A percentile compares a stretch with the other conserved stretches of the same genome.
Conservation (phyloP, 805 yeast genomes). For the Candida cerambycidarum region DNA sequence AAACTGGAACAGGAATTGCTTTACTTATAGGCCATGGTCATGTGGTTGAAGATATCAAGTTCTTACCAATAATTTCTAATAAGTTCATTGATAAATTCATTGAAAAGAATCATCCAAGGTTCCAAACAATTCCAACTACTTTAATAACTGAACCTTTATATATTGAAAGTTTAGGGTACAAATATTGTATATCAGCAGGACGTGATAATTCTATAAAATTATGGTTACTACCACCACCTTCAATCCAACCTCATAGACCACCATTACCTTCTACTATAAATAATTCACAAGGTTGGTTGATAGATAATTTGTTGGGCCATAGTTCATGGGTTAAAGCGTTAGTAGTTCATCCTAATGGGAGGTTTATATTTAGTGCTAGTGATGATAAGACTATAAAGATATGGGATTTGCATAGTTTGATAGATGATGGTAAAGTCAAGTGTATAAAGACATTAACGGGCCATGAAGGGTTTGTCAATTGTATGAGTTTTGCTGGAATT, state of each 20-base stretch:
- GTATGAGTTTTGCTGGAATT: conserved; percentile 55
- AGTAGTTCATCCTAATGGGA: conserved; percentile 72
- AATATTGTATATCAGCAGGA: conserved; percentile 75
- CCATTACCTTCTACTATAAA: conserved; percentile 53
- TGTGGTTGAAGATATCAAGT: conserved; percentile 72
- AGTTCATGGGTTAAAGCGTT: conserved; percentile 82
- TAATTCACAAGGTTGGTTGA: conserved; percentile 59
- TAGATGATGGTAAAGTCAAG: conserved; percentile 42
- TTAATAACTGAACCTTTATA: conserved; percentile 28
- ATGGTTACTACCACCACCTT: conserved; percentile 77
- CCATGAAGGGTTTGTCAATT: conserved; percentile 77
- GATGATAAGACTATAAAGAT: conserved; percentile 76
- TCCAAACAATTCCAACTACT: conserved; percentile 33
- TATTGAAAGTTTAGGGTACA: conserved; percentile 48
- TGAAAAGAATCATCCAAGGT: conserved; percentile 28
- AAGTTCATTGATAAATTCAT: conserved; percentile 47
- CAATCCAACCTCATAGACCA: conserved; percentile 49
- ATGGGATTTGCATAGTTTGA: conserved; percentile 63
- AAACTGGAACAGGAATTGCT: conserved; percentile 65
- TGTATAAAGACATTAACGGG: conserved; percentile 50
- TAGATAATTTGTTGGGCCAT: conserved; percentile 69
- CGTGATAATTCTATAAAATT: conserved; percentile 73
- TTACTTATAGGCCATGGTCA: conserved; percentile 76
- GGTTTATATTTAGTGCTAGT: conserved; percentile 64
- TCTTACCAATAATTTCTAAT: conserved; percentile 58